Conservation (phyloP, 2,329 filamentous ascomycete species). For the Venturia carpophila region DNA sequence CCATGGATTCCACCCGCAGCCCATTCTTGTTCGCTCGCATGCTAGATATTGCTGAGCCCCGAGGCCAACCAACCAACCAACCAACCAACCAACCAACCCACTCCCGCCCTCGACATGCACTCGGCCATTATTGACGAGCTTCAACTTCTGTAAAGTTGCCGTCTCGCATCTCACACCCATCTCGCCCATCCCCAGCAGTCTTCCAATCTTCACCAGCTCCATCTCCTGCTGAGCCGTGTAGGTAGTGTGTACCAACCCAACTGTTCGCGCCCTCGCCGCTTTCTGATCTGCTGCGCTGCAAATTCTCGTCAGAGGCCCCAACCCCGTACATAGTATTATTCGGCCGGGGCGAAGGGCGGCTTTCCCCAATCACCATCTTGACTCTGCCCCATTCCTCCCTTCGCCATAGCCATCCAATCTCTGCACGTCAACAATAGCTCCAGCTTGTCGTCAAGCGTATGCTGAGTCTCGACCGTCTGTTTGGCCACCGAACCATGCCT, state of each 20-base stretch:
- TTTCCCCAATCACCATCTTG: background rate
- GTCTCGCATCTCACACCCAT: background rate
- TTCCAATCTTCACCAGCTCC: no score
- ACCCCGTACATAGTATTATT: background rate
- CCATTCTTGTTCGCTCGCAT: no score
- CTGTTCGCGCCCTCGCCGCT: background rate
- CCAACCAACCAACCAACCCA: no score
- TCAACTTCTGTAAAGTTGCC: no score
- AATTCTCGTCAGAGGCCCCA: background rate
- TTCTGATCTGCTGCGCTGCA: background rate
- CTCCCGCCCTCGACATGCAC: no score
- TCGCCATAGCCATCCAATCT: background rate
- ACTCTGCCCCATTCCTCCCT: background rate
- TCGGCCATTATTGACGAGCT: no score
- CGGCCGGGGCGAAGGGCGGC: background rate
- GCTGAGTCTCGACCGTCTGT: background rate
- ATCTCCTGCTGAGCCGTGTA: no score
- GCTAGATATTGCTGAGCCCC: no score
- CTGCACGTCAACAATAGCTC: background rate
- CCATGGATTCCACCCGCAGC: no score
- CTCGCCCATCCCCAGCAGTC: no score
- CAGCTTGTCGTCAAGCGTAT: background rate
- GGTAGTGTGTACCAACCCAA: no score
- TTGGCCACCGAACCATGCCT: background rate
- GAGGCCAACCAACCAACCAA: no score